Evolutionary conservation across 192 early-diverging fungal genomes (phyloP).

Genomic region (Mortierella claussenii): DNA sequence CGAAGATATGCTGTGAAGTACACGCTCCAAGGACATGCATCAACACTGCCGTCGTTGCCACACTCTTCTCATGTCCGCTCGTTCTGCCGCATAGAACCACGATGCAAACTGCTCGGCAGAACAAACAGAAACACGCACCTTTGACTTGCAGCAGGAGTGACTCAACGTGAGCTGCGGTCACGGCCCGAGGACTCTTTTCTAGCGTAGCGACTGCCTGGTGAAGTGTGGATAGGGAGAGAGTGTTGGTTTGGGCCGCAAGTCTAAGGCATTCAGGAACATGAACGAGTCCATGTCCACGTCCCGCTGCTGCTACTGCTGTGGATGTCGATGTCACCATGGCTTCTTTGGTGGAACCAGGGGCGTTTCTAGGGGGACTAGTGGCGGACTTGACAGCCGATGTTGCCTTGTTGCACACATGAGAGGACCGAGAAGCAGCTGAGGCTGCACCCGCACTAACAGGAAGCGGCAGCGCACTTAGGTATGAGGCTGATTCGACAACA

Average conservation of each 20-base stretch:
- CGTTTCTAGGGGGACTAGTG: neutral
- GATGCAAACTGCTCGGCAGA: too few relatives aligned
- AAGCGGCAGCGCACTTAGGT: conserved; percentile 24
- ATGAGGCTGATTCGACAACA: conserved; percentile 33
- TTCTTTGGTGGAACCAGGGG: too few relatives aligned
- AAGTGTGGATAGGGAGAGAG: conserved; percentile 33
- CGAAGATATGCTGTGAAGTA: neutral
- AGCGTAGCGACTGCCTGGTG: conserved; percentile 35
- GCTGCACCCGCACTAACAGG: conserved; percentile 3
- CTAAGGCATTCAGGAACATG: conserved; percentile 45
- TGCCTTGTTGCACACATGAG: conserved; percentile 22
- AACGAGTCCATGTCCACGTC: neutral
- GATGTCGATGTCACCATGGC: neutral
- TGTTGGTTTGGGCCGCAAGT: conserved; percentile 23
- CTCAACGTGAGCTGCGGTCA: conserved; percentile 42
- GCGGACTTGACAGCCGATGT: conserved; percentile 14
- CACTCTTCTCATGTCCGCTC: too few relatives aligned
- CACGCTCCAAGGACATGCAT: too few relatives aligned
- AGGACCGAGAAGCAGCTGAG: conserved; percentile 8
- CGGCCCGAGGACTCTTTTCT: conserved; percentile 15
- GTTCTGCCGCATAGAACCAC: too few relatives aligned
- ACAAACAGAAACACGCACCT: too few relatives aligned
- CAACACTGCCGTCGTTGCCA: neutral
- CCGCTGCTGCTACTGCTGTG: neutral
- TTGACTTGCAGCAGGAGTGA: conserved; percentile 28